Evolutionary conservation across 176 grass and related monocot genomes (phyloP), one percentile per base, ranked within the genome.

Genomic region (Poa annua): DNA sequence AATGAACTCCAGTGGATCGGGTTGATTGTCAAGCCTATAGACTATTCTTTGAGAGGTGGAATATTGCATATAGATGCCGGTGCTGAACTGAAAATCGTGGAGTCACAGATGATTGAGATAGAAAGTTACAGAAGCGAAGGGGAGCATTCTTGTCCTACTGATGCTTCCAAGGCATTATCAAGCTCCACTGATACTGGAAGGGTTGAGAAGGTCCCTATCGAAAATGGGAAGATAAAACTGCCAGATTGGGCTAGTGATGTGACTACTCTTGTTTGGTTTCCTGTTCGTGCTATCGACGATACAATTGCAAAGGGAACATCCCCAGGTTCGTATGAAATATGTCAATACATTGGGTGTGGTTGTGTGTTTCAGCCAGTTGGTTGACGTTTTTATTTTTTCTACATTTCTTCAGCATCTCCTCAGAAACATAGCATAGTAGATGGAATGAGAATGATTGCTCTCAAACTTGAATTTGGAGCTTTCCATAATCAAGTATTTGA

Each of bases 391-490:
- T 72, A 0, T 34, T 82, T 12, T 76, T 20, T 82, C 21, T 85
- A 14, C n/a, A n/a, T 90, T 83, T 77, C 83, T 15, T 83, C 97
- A 99, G 97, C 83, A 24, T 85, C 80, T 60, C 91, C 87, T 76
- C 91, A 89, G 77, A 96, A 89, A 60, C 93, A 93, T 62, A 99
- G 86, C 81, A 87, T 92, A 80, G 97, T 99, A 74, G 97, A 99
- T 79, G 89, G 91, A 60, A 96, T 99, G 97, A 96, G 97, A 92
- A 99, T 95, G 91, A 96, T 99, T 88, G 97, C 97, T 81, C 88
- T 99, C 73, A 99, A 99, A 79, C 97, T 99, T 79, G 97, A 99
- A 92, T 99, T 99, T 90, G 97, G 97, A 85, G 91, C 85, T 94
- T 99, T 96, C 75, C 89, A 71, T 71, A 96, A 99, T 79, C 97